These are phyloP conservation scores for Trypanosoma melophagium DNA, from an alignment of 208 protist genomes.

Conservation along the genomic window DNA sequence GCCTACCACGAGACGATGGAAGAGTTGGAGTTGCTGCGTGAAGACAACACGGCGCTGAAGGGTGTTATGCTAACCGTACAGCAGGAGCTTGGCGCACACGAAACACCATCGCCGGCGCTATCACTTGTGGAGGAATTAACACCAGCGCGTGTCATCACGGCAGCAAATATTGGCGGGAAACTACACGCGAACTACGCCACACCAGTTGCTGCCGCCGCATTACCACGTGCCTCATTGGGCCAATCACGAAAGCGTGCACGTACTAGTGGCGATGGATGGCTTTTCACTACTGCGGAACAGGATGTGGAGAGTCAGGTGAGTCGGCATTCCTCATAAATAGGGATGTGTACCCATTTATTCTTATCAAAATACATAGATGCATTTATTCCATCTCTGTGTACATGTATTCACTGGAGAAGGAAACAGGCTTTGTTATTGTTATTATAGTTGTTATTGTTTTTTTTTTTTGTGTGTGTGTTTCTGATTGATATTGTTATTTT, in stretches of 20 bases:
- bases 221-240: conserved; percentile 2
- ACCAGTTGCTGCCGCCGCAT: background rate
- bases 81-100: conserved; percentile 31
- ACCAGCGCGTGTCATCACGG: conserved; percentile 22
- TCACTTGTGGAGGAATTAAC: conserved; percentile 16
- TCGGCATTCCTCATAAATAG: conserved; percentile 7
- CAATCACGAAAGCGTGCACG: conserved; percentile 15
- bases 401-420: too few species aligned
- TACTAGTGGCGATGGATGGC: conserved; percentile 14
- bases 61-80: conserved; percentile 49
- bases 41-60: conserved; percentile 36
- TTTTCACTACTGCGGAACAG: background rate
- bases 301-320: background rate
- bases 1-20: conserved; percentile 24
- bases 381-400: background rate
- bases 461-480: too few species aligned
- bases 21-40: conserved; percentile 11
- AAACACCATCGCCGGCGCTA: background rate
- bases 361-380: background rate
- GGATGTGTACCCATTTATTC: background rate
- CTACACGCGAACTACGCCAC: conserved; percentile 13
- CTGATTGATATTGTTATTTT: too few species aligned
- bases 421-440: background rate
- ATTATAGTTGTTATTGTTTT: too few species aligned
- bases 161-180: conserved; percentile 10